phyloP scores from a whole-genome alignment of 1,284 basidiomycete genomes.

The Rhodotorula glutinis region DNA sequence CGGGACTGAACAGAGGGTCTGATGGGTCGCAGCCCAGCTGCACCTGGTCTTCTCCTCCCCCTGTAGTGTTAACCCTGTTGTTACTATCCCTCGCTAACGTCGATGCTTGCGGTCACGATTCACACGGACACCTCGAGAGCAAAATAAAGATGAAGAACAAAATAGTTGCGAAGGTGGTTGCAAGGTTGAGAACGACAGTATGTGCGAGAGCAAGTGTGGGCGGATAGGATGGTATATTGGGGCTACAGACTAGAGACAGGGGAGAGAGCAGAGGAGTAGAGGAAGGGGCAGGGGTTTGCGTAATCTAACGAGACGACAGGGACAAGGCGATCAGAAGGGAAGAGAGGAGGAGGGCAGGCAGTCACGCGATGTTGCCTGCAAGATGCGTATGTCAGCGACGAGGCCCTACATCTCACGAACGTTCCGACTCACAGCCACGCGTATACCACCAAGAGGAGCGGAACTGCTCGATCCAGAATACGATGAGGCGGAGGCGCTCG shows the following conservation, averaged over 20 bases:
- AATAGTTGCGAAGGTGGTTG: no score
- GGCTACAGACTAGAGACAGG: neutral
- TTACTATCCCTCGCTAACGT: no score
- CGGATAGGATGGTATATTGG: neutral
- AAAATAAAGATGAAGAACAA: no score
- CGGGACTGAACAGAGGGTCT: no score
- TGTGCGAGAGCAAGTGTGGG: no score
- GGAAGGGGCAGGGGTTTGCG: neutral
- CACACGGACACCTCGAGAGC: no score
- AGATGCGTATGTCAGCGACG: neutral
- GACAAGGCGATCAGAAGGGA: neutral
- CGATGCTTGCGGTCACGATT: no score
- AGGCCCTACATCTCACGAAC: rapidly evolving
- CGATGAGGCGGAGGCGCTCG: constrained; percentile 74
- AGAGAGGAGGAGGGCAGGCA: neutral
- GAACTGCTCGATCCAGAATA: constrained; percentile 86
- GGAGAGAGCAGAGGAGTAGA: neutral
- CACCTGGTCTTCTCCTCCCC: no score
- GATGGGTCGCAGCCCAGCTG: no score
- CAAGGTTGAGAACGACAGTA: no score
- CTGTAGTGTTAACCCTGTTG: no score
- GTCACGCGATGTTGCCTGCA: constrained; percentile 16
- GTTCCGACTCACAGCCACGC: constrained; percentile 45
- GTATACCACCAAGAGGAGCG: constrained; percentile 64
- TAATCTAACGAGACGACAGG: constrained; percentile 1